These are phyloP conservation scores for Diospyros kaki DNA, from an alignment of 148 eudicot genomes.

Conservation along the genomic window DNA sequence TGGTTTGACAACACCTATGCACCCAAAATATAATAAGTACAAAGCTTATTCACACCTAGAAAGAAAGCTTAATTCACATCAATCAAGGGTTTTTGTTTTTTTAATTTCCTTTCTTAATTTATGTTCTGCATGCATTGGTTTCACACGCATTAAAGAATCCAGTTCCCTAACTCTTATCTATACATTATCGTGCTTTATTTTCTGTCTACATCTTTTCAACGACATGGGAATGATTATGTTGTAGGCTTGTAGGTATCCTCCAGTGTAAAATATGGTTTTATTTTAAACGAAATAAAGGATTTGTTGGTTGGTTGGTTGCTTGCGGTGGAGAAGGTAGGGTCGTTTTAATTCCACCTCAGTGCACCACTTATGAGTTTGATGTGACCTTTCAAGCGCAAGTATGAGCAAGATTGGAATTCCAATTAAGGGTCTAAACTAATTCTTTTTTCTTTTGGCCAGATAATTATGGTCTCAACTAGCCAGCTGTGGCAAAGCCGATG, in stretches of 20 bases:
- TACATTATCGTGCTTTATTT: background rate
- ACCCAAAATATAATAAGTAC: background rate
- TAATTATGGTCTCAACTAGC: background rate
- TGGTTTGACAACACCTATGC: background rate
- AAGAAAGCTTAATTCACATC: background rate
- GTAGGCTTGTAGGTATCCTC: constrained; percentile 21
- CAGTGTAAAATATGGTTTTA: background rate
- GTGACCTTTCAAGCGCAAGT: background rate
- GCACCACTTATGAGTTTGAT: constrained; percentile 19
- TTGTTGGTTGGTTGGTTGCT: constrained; percentile 2
- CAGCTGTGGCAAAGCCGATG: constrained; percentile 12
- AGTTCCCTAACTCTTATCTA: background rate
- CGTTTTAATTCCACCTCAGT: constrained; percentile 17
- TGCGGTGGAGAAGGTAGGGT: background rate
- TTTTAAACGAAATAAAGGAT: background rate
- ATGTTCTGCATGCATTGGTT: constrained; percentile 12
- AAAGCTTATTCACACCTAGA: background rate
- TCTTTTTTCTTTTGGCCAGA: background rate
- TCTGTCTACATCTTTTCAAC: constrained; percentile 16
- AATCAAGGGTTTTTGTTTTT: background rate
- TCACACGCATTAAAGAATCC: background rate
- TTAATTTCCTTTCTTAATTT: background rate
- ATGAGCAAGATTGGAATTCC: no score
- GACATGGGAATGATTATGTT: constrained; percentile 21
- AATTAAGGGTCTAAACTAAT: no score